A percentile compares a stretch with the other conserved stretches of the same genome.
Conservation (phyloP, 371 early-diverging fungal species). For the Capillidium heterosporum region DNA sequence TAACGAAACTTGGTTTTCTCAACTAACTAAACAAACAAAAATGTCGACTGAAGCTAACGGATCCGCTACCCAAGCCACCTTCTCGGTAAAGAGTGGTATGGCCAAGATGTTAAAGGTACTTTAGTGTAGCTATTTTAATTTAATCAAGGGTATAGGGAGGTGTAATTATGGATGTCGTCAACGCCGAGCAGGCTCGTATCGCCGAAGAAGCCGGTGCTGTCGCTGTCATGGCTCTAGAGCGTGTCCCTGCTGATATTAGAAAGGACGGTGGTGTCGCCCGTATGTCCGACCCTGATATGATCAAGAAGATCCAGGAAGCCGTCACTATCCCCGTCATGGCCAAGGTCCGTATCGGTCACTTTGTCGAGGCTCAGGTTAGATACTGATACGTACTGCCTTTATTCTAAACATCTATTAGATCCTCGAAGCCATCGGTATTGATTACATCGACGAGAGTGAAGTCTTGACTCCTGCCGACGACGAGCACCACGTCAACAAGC, state of each 20-base stretch:
- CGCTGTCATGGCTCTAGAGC: slow-evolving; percentile 96
- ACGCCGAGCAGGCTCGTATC: slow-evolving; percentile 91
- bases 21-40: too few relatives aligned
- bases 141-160: slow-evolving; percentile 50
- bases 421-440: slow-evolving; percentile 74
- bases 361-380: slow-evolving; percentile 76
- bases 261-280: slow-evolving; percentile 93
- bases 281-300: slow-evolving; percentile 96
- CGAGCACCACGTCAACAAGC: slow-evolving; percentile 82
- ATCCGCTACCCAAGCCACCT: slow-evolving; percentile 20
- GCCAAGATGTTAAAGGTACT: slow-evolving; percentile 93
- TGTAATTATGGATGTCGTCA: slow-evolving; percentile 96
- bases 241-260: slow-evolving; percentile 96
- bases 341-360: slow-evolving; percentile 95
- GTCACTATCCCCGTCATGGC: slow-evolving; percentile 98
- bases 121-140: background rate
- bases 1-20: too few relatives aligned
- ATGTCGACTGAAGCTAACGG: slow-evolving; percentile 12
- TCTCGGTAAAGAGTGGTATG: slow-evolving; percentile 78
- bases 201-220: slow-evolving; percentile 96
- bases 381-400: background rate
- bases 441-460: slow-evolving; percentile 95
- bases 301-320: slow-evolving; percentile 83
- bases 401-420: slow-evolving; percentile 30
- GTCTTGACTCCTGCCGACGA: slow-evolving; percentile 93